These are phyloP conservation scores for Xylaria palmicola DNA, from an alignment of 495 filamentous ascomycete species.

Conservation along the genomic window DNA sequence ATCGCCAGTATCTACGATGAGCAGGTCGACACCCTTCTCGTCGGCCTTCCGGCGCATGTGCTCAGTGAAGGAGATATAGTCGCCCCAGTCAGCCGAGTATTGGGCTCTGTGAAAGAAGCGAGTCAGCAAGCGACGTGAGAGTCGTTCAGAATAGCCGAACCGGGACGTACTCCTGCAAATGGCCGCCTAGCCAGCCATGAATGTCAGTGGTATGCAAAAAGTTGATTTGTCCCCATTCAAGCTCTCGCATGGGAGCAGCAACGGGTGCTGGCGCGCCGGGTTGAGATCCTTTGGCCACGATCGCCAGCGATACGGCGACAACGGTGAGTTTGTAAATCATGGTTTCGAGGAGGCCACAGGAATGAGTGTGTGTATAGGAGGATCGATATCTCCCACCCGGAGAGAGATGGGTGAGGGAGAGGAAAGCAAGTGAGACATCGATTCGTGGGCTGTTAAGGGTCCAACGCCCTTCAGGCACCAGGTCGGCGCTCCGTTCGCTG, in stretches of 20 bases:
- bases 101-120: slow-evolving; percentile 56
- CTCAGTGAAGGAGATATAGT: slow-evolving; percentile 90
- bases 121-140: background rate
- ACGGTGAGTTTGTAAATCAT: slow-evolving; percentile 26
- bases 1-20: slow-evolving; percentile 93
- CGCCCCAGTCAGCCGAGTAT: slow-evolving; percentile 95
- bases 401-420: background rate
- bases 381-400: background rate
- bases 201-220: slow-evolving; percentile 93
- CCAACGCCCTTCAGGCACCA: background rate
- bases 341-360: background rate
- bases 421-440: background rate
- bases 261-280: slow-evolving; percentile 78
- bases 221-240: slow-evolving; percentile 90
- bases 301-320: slow-evolving; percentile 29
- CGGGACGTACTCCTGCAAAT: slow-evolving; percentile 73
- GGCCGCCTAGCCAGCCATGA: slow-evolving; percentile 93
- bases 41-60: slow-evolving; percentile 80
- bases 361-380: background rate
- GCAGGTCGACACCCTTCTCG: slow-evolving; percentile 71
- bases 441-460: background rate
- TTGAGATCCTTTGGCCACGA: slow-evolving; percentile 58
- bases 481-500: background rate
- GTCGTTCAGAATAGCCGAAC: background rate
- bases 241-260: slow-evolving; percentile 73